These are phyloP conservation scores for Nemania diffusa DNA, from an alignment of 2,329 filamentous ascomycete species.

Conservation along the genomic window DNA sequence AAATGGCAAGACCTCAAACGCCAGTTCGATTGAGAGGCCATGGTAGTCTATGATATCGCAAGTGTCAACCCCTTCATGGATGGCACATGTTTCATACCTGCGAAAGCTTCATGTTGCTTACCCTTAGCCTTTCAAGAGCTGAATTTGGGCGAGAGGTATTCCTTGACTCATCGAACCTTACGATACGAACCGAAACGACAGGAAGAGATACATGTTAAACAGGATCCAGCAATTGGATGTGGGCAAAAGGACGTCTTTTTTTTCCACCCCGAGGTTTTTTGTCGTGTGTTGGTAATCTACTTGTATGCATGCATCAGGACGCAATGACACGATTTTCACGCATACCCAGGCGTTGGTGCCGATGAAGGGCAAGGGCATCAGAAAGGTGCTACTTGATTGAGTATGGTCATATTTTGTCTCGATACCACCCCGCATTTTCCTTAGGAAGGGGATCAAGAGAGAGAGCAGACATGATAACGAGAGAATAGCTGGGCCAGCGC, in stretches of 20 bases:
- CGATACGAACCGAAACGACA: conserved; percentile 15
- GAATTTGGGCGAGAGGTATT: not conserved
- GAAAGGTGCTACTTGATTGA: conserved; percentile 28
- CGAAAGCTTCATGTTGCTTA: not conserved
- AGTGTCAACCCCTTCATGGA: not conserved
- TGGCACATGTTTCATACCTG: conserved; percentile 1
- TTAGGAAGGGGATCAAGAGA: not conserved
- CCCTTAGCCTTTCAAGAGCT: conserved; percentile 13
- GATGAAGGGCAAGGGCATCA: conserved; percentile 18
- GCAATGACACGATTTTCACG: conserved; percentile 27
- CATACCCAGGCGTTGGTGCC: conserved; percentile 31
- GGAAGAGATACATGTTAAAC: conserved; percentile 13
- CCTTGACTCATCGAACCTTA: not conserved
- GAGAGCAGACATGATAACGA: not conserved
- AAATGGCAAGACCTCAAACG: conserved; percentile 80
- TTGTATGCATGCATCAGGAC: conserved; percentile 33
- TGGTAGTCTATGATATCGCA: not conserved
- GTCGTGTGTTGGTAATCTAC: conserved; percentile 26
- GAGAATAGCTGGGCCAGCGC: not conserved
- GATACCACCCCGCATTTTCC: conserved; percentile 1
- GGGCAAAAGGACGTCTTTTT: conserved; percentile 22
- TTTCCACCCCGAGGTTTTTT: conserved; percentile 11
- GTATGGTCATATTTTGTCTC: conserved; percentile 24
- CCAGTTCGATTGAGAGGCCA: conserved; percentile 59
- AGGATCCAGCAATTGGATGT: conserved; percentile 32